Percentiles rank a stretch among this genome's conserved stretches.
Conservation (phyloP, 352 stramenopile genomes). For the Phytophthora ramorum region DNA sequence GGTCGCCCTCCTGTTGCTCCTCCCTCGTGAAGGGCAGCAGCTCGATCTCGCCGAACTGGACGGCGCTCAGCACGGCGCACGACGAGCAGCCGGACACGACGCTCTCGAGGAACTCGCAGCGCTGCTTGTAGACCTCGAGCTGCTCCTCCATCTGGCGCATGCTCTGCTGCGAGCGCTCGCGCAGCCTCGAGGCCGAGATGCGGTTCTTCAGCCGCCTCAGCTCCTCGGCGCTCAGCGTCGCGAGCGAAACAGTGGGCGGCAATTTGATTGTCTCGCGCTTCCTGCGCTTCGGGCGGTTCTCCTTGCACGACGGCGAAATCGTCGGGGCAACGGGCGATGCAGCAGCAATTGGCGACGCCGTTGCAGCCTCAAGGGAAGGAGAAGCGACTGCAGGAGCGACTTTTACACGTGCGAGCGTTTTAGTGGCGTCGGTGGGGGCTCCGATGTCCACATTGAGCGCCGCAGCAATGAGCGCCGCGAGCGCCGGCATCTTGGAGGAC, state of each 20-base stretch:
- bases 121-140: constrained; percentile 40
- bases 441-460: neutral
- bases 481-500: constrained; percentile 4
- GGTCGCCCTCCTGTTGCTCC: neutral
- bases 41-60: constrained; percentile 26
- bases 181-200: constrained; percentile 48
- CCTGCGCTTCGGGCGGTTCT: constrained; percentile 31
- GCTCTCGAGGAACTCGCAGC: constrained; percentile 46
- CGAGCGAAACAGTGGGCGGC: constrained; percentile 36
- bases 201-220: constrained; percentile 67
- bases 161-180: constrained; percentile 57
- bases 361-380: too few relatives aligned
- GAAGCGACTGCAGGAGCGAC: too few relatives aligned
- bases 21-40: constrained; percentile 15
- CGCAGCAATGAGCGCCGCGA: constrained; percentile 11
- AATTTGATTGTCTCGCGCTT: constrained; percentile 65
- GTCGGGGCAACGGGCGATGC: neutral
- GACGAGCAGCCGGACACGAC: constrained; percentile 33
- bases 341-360: too few relatives aligned
- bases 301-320: constrained; percentile 19
- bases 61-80: constrained; percentile 26
- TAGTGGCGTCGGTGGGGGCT: too few relatives aligned
- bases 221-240: constrained; percentile 47
- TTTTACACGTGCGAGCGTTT: too few relatives aligned
- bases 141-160: constrained; percentile 49